Evolutionary conservation across 495 filamentous ascomycete species (phyloP), one percentile per base, ranked within the genome.

Genomic region (Articulospora tetracladia): DNA sequence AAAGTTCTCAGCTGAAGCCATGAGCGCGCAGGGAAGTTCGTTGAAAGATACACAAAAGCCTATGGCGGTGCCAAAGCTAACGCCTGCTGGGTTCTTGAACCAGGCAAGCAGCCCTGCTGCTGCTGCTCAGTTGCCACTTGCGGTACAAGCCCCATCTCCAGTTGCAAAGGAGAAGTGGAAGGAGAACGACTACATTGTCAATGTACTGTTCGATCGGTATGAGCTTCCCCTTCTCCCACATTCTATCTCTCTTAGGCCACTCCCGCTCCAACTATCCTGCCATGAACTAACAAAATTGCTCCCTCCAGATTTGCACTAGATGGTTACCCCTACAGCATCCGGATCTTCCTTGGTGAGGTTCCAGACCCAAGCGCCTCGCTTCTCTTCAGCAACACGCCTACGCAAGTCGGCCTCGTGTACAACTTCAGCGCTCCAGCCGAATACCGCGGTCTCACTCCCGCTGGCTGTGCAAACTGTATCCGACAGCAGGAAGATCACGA

Each of bases 271-370:
- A n/a, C n/a, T n/a, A n/a, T n/a, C n/a, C n/a, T n/a, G n/a, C n/a
- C n/a, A n/a, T n/a, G n/a, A n/a, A n/a, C n/a, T n/a, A n/a, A n/a
- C n/a, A n/a, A n/a, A n/a, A n/a, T n/a, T n/a, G n/a, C n/a, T n/a
- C n/a, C 26, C n/a, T 23, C 27, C n/a, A 56, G 30, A 15, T 56
- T 57, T 13, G 60, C 60, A 15, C 60, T 58, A 13, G 55, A 49
- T 39, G 60, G 60, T 26, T 48, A 52, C 30, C 60, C 60, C 2
- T 61, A 47, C 32, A 32, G n/a, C 10, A 34, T 61, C 52, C 51
- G 36, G 7, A 22, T 61, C 54, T 61, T 61, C 59, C 51, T 61
- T 15, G 59, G 59, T 19, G 53, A 61, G 10, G 52, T 56, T 36
- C 39, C 39, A 19, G 39, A 44, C 17, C 52, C 59, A 26, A 12